Conservation (phyloP, 1,139 yeast species). For the Yamadazyma oceani region DNA sequence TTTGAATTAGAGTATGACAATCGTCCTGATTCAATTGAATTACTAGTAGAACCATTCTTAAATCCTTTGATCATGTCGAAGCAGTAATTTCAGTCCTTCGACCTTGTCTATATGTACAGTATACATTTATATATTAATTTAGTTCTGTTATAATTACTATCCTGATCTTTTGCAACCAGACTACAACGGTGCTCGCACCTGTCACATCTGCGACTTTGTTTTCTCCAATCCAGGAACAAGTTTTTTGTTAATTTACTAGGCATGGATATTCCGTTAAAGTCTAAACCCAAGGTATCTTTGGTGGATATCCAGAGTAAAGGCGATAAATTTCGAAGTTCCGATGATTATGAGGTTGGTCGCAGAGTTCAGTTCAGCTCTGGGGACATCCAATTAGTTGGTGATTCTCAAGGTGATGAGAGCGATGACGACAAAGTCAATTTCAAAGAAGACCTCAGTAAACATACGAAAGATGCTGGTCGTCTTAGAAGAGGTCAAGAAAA, state of each 20-base stretch:
- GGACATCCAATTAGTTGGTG: not conserved
- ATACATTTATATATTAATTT: too few relatives aligned
- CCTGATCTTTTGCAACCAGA: too few relatives aligned
- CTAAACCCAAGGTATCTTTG: constrained; percentile 43
- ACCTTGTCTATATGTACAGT: too few relatives aligned
- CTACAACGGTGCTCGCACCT: too few relatives aligned
- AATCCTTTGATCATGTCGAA: constrained; percentile 51
- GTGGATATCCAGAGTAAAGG: constrained; percentile 28
- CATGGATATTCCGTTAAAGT: constrained; percentile 48
- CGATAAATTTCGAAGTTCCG: constrained; percentile 22
- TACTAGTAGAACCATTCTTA: constrained; percentile 62
- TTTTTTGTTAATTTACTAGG: too few relatives aligned
- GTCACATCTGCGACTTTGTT: too few relatives aligned
- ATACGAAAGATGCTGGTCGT: too few relatives aligned
- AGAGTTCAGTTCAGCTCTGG: not conserved
- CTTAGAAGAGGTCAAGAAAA: too few relatives aligned
- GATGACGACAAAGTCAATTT: not conserved
- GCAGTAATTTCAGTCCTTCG: constrained; percentile 8
- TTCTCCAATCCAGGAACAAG: too few relatives aligned
- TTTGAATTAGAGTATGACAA: constrained; percentile 73
- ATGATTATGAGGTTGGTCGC: constrained; percentile 4
- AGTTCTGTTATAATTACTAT: too few relatives aligned
- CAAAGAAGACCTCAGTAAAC: not conserved
- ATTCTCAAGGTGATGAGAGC: not conserved
- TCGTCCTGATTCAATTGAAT: constrained; percentile 72